A percentile compares a stretch with the other conserved stretches of the same genome.
Evolutionary conservation across 148 eudicot species (phyloP).

Genomic region (Gaultheria prostrata): DNA sequence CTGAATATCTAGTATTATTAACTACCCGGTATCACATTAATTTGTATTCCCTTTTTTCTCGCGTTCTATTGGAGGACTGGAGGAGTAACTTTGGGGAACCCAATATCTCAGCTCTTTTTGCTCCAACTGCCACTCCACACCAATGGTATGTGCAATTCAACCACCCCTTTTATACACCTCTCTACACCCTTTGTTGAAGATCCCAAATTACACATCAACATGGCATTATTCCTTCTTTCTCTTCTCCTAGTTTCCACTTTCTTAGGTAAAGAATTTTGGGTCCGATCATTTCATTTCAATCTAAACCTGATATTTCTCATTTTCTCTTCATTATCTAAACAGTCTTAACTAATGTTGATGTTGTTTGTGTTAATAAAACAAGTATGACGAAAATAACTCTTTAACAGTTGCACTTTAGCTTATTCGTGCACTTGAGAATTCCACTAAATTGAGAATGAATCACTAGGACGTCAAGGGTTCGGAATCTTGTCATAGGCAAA

Average conservation of each 20-base stretch:
- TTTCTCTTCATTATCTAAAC: neutral
- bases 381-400: neutral
- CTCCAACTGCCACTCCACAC: neutral
- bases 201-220: neutral
- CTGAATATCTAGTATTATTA: no score
- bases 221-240: slow-evolving; percentile 5
- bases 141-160: neutral
- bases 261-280: neutral
- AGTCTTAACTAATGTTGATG: neutral
- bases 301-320: neutral
- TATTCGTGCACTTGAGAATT: no score
- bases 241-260: slow-evolving; percentile 10
- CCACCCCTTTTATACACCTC: neutral
- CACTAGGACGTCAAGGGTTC: neutral
- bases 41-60: neutral
- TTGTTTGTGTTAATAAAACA: neutral
- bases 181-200: neutral
- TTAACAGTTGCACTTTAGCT: neutral
- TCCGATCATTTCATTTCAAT: neutral
- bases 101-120: neutral
- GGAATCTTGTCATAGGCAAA: neutral
- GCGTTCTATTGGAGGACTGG: neutral
- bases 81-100: neutral
- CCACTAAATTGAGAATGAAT: no score
- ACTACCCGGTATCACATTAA: neutral